Evolutionary conservation across 2,329 filamentous ascomycete genomes (phyloP).

Genomic region (Pseudopithomyces chartarum): DNA sequence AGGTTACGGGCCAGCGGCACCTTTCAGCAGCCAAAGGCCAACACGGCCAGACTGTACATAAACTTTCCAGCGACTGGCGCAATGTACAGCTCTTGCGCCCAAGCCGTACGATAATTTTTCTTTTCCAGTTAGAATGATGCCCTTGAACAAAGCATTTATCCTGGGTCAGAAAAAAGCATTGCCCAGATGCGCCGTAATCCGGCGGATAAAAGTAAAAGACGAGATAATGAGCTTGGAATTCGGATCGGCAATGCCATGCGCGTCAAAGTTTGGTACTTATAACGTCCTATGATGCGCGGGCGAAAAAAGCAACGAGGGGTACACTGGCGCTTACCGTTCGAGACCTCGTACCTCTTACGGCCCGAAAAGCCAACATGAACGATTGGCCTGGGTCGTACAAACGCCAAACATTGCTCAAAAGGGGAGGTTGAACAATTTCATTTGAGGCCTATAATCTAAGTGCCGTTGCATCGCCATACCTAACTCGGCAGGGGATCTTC

Average conservation of each 20-base stretch:
- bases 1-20: too few species aligned
- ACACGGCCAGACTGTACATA: too few species aligned
- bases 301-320: conserved; percentile 1
- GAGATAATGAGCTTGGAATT: neutral
- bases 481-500: neutral
- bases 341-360: neutral
- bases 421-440: neutral
- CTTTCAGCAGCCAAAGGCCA: too few species aligned
- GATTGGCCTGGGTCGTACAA: conserved; percentile 1
- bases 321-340: neutral
- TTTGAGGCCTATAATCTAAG: neutral
- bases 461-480: neutral
- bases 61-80: too few species aligned
- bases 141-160: too few species aligned
- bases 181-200: neutral
- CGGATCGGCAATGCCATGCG: conserved; percentile 2
- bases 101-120: too few species aligned
- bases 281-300: neutral
- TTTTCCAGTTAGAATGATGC: too few species aligned
- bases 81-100: too few species aligned
- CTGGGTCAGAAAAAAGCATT: neutral
- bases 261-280: neutral
- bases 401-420: neutral
- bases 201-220: neutral
- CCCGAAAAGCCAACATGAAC: neutral